phyloP scores from a whole-genome alignment of 2,329 filamentous ascomycete species.

The Talaromyces sp. region DNA sequence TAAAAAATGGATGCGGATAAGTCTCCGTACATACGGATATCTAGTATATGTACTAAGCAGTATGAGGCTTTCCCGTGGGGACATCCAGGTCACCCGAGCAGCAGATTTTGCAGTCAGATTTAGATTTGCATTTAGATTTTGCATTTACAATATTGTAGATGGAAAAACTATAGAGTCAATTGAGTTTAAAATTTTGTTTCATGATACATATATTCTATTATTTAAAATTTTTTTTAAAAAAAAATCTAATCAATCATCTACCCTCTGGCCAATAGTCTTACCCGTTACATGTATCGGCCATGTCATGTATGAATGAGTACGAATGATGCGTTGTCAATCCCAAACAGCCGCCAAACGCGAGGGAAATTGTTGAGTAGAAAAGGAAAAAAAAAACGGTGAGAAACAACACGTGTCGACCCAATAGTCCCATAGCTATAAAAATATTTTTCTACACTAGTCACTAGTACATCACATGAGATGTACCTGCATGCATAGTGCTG shows the following conservation, averaged over 20 bases:
- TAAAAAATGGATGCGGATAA: no score
- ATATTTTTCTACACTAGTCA: background rate
- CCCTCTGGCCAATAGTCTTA: no score
- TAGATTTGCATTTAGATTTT: background rate
- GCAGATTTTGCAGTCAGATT: background rate
- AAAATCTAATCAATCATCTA: no score
- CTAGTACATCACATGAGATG: background rate
- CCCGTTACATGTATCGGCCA: background rate
- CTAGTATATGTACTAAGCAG: no score
- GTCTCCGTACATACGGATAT: no score
- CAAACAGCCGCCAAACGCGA: background rate
- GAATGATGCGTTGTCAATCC: background rate
- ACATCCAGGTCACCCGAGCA: constrained; percentile 1
- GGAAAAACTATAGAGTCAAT: no score
- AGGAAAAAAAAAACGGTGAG: background rate
- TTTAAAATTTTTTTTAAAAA: no score
- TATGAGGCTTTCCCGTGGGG: background rate
- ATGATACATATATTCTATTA: no score
- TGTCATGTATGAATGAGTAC: background rate
- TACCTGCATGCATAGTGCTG: background rate
- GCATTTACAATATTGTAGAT: no score
- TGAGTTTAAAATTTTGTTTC: no score
- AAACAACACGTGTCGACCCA: background rate
- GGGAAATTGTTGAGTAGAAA: background rate
- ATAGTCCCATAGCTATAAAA: background rate